Base-by-base conservation (phyloP, 768 basidiomycete genomes). In the Boletus sensibilis region DNA sequence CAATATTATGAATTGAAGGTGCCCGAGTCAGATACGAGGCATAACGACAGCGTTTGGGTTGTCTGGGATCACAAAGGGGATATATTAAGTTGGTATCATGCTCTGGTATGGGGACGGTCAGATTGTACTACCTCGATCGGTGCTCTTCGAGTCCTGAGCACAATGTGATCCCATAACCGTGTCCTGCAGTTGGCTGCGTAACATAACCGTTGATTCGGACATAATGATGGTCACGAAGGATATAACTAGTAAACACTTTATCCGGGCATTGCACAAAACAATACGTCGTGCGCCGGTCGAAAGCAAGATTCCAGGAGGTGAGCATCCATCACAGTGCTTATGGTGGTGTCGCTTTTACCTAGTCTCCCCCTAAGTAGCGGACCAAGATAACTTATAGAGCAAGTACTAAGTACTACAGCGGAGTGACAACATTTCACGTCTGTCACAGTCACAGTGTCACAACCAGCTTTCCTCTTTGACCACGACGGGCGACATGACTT, bases 401-500 rank as follows among this genome's bases (percentile, higher is more conserved):
- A n/a, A n/a, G n/a, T n/a, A 9, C 29, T 9, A 4, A 25, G 25
- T 25, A n/a, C n/a, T n/a, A n/a, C n/a, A 29, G 27, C 4, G 23
- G 37, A 42, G 64, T 63, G 56, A 66, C 61, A 37, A 31, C 14
- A 39, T 47, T 48, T 53, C 68, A 60, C 59, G 58, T 45, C 34
- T 47, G 68, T 69, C 68, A 69, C 65, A n/a, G 43, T 55, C 39
- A 58, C 52, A 10, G 3, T 47, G 59, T 63, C 68, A 65, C 59
- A 35, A 16, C 18, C 23, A 35, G 21, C 55, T 55, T 55, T 61
- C 56, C 50, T 62, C 55, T 59, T 63, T 64, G 27, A 68, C 68
- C 47, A 63, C 64, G 33, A 66, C 61, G 3, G 44, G 38, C 52
- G 50, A 59, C 60, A 65, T 60, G 70, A 49, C 60, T 42, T 60